A percentile compares a stretch with the other conserved stretches of the same genome.
These are phyloP conservation scores for Galerina sulciceps DNA, from an alignment of 768 basidiomycete species.

Conservation along the genomic window DNA sequence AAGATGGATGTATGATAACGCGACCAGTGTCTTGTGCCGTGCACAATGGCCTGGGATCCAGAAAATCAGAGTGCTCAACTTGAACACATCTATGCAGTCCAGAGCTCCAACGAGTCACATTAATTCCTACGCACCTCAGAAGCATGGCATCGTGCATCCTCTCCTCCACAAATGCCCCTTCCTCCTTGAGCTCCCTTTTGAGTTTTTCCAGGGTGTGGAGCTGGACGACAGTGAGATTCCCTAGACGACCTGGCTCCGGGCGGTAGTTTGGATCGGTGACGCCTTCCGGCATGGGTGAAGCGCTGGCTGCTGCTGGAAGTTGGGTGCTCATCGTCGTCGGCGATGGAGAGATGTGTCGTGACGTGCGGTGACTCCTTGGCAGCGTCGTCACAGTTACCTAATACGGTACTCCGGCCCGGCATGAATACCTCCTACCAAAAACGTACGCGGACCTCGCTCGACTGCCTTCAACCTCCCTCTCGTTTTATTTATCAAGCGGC, in stretches of 20 bases:
- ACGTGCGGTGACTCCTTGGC: no score
- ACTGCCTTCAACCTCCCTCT: no score
- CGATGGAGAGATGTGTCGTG: not conserved
- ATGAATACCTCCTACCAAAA: no score
- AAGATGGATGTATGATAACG: no score
- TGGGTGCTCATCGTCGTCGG: conserved; percentile 1
- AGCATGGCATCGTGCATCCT: conserved; percentile 75
- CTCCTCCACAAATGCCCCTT: conserved; percentile 61
- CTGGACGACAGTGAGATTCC: conserved; percentile 73
- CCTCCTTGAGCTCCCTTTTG: conserved; percentile 64
- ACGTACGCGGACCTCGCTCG: no score
- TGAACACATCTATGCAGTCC: not conserved
- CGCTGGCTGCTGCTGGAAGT: conserved; percentile 45
- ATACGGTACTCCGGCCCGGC: no score
- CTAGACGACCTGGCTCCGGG: conserved; percentile 73
- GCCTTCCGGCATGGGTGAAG: conserved; percentile 58
- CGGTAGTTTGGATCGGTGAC: conserved; percentile 68
- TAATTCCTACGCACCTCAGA: conserved; percentile 51
- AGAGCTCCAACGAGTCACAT: no score
- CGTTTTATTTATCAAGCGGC: no score
- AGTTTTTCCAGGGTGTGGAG: conserved; percentile 72
- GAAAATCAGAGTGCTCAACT: not conserved
- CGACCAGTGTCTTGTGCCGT: no score
- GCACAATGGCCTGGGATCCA: no score
- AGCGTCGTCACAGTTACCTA: no score